Evolutionary conservation across 1,284 basidiomycete genomes (phyloP), one percentile per base, ranked within the genome.

Genomic region (Tilletia caries): DNA sequence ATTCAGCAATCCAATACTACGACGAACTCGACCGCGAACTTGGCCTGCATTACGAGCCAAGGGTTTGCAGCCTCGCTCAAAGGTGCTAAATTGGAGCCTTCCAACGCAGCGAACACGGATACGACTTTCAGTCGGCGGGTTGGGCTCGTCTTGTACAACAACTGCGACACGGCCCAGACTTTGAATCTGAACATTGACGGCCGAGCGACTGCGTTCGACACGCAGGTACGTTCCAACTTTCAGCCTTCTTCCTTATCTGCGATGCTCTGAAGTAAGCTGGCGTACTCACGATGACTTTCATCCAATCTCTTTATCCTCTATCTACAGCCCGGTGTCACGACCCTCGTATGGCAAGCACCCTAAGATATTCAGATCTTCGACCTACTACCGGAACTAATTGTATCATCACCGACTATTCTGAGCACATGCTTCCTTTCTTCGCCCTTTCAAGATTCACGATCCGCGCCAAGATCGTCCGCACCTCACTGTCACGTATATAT

Each of bases 301-400:
- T 25, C 1, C 20, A 20, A 6, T 25, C 20, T 18, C 71, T 33
- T 71, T 67, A 10, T 23, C 74, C 46, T 66, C 65, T n/a, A n/a
- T 0, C 73, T 73, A 0, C 25, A 66, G 44, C 48, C 74, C 27
- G 76, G 76, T 1, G 43, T 77, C 43, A 70, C 71, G n/a, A 74
- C 67, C 12, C 73, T 77, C 20, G 73, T 76, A n/a, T 74, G 74
- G 74, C 71, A 73, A n/a, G 70, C 76, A 20, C 75, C 75, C 3
- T 76, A 65, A 50, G 37, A 10, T 15, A 6, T 15, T 41, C 15
- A 6, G 10, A 15, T 10, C 37, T 41, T 41, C 37, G 37, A 41
- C 0, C n/a, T n/a, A n/a, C n/a, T n/a, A n/a, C n/a, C n/a, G n/a
- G n/a, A n/a, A n/a, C n/a, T n/a, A n/a, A n/a, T n/a, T n/a, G n/a